Percentiles rank a stretch among this genome's conserved stretches.
These are phyloP conservation scores for Naematelia aurantialba DNA, from an alignment of 768 basidiomycete species.

Conservation along the genomic window DNA sequence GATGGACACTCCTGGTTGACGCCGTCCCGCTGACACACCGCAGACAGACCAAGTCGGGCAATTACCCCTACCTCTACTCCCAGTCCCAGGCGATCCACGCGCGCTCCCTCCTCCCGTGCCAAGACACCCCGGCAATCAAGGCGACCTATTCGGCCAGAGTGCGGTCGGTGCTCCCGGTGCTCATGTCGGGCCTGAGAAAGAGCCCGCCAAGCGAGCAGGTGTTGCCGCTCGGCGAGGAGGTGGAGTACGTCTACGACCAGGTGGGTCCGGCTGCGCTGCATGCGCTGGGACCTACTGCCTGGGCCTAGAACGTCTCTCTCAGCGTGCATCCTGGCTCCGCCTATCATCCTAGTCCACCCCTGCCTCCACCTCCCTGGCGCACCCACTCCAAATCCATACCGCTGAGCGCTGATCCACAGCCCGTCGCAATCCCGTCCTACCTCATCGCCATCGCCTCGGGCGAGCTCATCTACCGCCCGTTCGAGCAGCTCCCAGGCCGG, in stretches of 20 bases:
- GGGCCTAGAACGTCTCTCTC: too few species aligned
- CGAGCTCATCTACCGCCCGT: conserved; percentile 66
- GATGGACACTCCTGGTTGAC: too few species aligned
- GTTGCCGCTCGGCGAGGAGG: conserved; percentile 71
- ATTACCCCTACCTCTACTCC: conserved; percentile 81
- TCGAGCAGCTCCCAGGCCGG: conserved; percentile 61
- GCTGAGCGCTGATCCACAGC: conserved; percentile 56
- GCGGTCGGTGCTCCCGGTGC: conserved; percentile 71
- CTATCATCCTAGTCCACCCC: too few species aligned
- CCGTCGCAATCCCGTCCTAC: conserved; percentile 81
- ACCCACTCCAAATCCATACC: too few species aligned
- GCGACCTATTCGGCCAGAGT: conserved; percentile 85
- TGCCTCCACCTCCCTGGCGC: too few species aligned
- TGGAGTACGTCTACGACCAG: conserved; percentile 74
- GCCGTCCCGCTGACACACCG: not conserved
- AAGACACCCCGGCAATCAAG: conserved; percentile 87
- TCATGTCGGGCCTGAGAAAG: conserved; percentile 76
- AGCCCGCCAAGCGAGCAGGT: conserved; percentile 73
- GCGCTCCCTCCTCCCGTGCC: conserved; percentile 70
- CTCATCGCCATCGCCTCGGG: conserved; percentile 88
- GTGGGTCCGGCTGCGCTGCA: conserved; percentile 49
- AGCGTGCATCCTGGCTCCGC: too few species aligned
- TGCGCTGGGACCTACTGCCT: not conserved
- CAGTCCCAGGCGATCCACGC: conserved; percentile 92
- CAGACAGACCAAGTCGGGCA: conserved; percentile 81